Evolutionary conservation across 169 alveolate genomes (phyloP).

Genomic region (Babesia microti): DNA sequence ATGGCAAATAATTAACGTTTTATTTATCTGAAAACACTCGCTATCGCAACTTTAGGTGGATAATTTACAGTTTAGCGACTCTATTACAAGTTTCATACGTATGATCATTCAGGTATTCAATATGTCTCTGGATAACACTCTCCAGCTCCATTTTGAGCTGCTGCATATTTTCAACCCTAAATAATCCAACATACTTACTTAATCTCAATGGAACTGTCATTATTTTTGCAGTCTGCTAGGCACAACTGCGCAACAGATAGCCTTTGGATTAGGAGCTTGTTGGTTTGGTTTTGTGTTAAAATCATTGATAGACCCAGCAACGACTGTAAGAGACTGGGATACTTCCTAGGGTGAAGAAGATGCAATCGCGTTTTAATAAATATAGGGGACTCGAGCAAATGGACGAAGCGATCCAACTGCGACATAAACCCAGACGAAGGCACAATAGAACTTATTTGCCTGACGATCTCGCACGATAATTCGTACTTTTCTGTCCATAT

Average conservation of each 20-base stretch:
- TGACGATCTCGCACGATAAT: slow-evolving; percentile 36
- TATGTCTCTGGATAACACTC: no score
- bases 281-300: slow-evolving; percentile 42
- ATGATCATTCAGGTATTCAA: no score
- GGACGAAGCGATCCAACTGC: slow-evolving; percentile 50
- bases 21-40: not conserved
- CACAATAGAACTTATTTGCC: slow-evolving; percentile 32
- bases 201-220: no score
- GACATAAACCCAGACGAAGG: slow-evolving; percentile 55
- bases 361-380: slow-evolving; percentile 56
- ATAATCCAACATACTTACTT: no score
- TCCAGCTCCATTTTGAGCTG: no score
- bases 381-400: slow-evolving; percentile 53
- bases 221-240: no score
- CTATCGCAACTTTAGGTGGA: no score
- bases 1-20: slow-evolving; percentile 14
- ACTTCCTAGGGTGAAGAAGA: slow-evolving; percentile 45
- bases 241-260: slow-evolving; percentile 33
- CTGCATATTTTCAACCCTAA: no score
- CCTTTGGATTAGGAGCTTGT: slow-evolving; percentile 31
- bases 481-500: slow-evolving; percentile 60
- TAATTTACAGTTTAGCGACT: no score
- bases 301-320: slow-evolving; percentile 50
- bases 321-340: slow-evolving; percentile 51
- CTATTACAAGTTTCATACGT: no score